These are phyloP conservation scores for Auricularia cornea DNA, from an alignment of 768 basidiomycete genomes.

Conservation along the genomic window DNA sequence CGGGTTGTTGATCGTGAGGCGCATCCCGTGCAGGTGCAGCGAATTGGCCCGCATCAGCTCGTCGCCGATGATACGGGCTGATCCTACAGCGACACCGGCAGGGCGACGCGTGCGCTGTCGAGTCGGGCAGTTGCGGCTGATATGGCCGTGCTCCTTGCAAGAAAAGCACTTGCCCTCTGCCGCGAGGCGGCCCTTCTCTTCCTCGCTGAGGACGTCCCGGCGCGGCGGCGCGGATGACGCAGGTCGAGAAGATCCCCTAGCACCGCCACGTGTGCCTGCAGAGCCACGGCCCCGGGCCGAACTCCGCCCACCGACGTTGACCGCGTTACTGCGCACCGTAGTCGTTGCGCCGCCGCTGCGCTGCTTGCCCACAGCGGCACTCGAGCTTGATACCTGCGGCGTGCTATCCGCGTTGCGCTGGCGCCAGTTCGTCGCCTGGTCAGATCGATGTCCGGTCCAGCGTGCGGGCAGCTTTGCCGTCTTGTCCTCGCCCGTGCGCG, in stretches of 20 bases:
- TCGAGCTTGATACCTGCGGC: not conserved
- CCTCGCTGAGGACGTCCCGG: not conserved
- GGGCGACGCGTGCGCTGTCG: conserved; percentile 6
- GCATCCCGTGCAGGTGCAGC: not conserved
- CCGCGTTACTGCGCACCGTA: no score
- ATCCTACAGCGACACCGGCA: not conserved
- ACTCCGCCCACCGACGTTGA: no score
- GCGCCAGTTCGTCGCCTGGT: not conserved
- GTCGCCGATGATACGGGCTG: not conserved
- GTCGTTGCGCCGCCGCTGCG: no score
- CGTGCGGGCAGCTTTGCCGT: not conserved
- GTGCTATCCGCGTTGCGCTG: not conserved
- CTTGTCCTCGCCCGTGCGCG: not conserved
- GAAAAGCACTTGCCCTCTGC: conserved; percentile 24
- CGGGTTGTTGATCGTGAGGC: not conserved
- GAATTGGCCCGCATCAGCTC: not conserved
- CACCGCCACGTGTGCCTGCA: not conserved
- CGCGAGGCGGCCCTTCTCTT: no score
- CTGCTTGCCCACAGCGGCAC: no score
- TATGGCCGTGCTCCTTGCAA: conserved; percentile 22
- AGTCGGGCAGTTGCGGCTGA: conserved; percentile 22
- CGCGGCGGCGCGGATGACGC: no score
- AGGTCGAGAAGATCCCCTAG: no score
- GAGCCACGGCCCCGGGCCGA: no score
- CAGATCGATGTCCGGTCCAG: not conserved